Base-by-base conservation (phyloP, 2,329 filamentous ascomycete genomes). In the Aureobasidium subglaciale region DNA sequence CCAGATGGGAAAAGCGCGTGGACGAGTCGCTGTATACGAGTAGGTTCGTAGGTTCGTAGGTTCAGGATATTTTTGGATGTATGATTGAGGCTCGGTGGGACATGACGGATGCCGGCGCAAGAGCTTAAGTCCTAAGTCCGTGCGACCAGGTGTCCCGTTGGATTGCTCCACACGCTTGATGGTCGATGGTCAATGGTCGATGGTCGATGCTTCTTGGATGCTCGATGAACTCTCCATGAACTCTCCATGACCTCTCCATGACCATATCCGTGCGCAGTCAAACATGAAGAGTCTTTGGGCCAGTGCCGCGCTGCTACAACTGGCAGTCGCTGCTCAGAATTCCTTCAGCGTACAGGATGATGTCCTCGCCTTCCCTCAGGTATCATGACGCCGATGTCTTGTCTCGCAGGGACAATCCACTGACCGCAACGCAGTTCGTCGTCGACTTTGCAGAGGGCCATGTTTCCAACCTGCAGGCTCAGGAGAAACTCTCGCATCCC, bases 281-380 rank as follows among this genome's bases (percentile, higher is more conserved):
- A 41, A 27, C n/a, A 75, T 77, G 74, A 75, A 65, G 64, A 68
- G 72, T 58, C 72, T 78, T 62, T 73, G 75, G 69, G 74, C 75
- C 9, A 67, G 78, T 22, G 73, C 75, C 18, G 73, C 74, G 2
- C 62, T 78, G 18, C 59, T 77, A 60, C 73, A 74, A 58, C 65
- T 76, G 46, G 74, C 72, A 55, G 69, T 78, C 57, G 79, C 78
- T 43, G 79, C 71, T 63, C 78, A 80, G 63, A 78, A 78, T 62
- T 72, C 77, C 18, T 96, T 96, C 75, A 95, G 86, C 73, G 87
- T 95, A 56, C 85, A 93, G 65, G 89, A 95, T 67, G 91, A 96
- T 68, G 71, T 96, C 50, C 79, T 95, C 56, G 90, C 90, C 16
- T 90, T 87, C 71, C 91, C 91, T 10, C 89, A 93, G 79, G 88